Evolutionary conservation across 257 asterid species (phyloP).

Genomic region (Rauvolfia tetraphylla): DNA sequence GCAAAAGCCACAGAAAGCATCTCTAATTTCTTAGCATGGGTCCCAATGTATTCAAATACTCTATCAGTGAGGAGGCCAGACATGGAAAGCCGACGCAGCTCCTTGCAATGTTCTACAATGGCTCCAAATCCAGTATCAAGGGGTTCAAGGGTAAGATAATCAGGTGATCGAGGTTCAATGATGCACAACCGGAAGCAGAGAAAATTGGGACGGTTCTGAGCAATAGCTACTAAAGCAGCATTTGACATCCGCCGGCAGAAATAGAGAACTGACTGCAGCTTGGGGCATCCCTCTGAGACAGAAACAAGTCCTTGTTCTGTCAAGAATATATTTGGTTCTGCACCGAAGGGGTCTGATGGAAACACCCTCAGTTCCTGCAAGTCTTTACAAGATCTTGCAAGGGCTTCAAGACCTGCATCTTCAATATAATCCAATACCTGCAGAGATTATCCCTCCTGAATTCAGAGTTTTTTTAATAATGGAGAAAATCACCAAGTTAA

Average conservation of each 20-base stretch:
- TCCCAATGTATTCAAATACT: constrained; percentile 71
- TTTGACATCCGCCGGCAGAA: constrained; percentile 99
- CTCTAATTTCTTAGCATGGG: constrained; percentile 81
- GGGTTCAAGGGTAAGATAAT: constrained; percentile 69
- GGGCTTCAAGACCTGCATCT: constrained; percentile 74
- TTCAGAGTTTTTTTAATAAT: background rate
- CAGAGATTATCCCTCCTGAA: background rate
- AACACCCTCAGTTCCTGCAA: constrained; percentile 88
- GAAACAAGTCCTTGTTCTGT: constrained; percentile 90
- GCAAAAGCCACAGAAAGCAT: constrained; percentile 97
- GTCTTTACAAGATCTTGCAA: constrained; percentile 78
- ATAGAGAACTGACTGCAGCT: constrained; percentile 82
- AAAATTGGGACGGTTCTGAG: constrained; percentile 65
- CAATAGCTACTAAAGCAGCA: constrained; percentile 71
- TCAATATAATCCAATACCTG: constrained; percentile 93
- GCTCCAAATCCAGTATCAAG: constrained; percentile 93
- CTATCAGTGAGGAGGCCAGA: constrained; percentile 84
- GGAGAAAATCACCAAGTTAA: background rate
- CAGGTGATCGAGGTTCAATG: constrained; percentile 73
- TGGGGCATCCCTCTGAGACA: constrained; percentile 90
- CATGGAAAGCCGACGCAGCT: constrained; percentile 76
- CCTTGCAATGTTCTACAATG: constrained; percentile 75
- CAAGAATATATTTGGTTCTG: constrained; percentile 69
- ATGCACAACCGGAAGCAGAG: constrained; percentile 84
- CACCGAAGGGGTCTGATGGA: constrained; percentile 86